Base-by-base conservation (phyloP, 345 rosid species). In the Erucastrum elatum region DNA sequence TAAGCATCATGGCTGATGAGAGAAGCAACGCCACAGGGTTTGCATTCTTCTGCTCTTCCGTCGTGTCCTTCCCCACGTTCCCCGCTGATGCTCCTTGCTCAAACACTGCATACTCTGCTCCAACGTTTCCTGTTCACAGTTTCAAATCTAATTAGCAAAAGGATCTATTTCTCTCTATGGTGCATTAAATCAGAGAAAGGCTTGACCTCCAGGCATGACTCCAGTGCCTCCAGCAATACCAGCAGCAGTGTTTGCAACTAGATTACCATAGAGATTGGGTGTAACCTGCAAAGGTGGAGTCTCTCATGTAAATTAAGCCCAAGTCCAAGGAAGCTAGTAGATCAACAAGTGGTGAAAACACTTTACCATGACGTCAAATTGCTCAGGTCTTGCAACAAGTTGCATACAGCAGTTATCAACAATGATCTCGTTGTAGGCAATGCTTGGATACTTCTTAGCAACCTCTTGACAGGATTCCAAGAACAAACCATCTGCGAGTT, bases 351-450 rank as follows among this genome's bases (percentile, higher is more conserved):
- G 55, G 7, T 61, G 56, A 3, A 26, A 74, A 12, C 12, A 55
- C 1, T 30, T 12, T 90, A 93, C 99, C 98, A 96, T 93, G 82
- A 93, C 98, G 67, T 96, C 99, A 29, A 95, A 95, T 69, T 95
- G 99, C 83, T 95, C 99, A 41, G 99, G 99, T 88, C 86, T 95
- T 0, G 99, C 87, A 61, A 95, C 98, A 72, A 93, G 99, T 83
- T 95, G 97, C 98, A 91, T 94, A 84, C 98, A 94, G 71, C 98
- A 94, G 64, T 94, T 94, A 75, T 91, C 99, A 76, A 96, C 98
- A 64, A 93, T 93, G 60, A 96, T 87, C 77, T 96, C 99, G 49
- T 83, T 90, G 87, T 96, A 96, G 61, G 83, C 80, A 56, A 96
- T 96, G 37, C 96, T 89, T 15, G 97, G 97, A 80, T 96, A 96